Base-by-base conservation (phyloP, 306 rosid genomes). In the Dicorynia guianensis region DNA sequence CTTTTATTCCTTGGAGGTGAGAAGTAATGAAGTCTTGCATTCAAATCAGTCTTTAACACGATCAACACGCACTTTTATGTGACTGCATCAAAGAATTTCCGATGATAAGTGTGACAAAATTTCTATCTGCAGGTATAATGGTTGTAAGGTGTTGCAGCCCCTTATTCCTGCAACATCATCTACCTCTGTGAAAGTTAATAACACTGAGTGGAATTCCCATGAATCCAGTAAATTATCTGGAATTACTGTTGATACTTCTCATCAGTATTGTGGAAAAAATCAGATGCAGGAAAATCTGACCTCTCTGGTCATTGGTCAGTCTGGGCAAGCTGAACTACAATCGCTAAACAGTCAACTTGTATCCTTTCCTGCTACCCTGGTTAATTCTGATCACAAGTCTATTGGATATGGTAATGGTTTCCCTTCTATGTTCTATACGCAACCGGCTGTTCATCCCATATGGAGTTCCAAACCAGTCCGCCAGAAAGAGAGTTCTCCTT, bases 111-210 rank as follows among this genome's bases (percentile, higher is more conserved):
- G 52, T 69, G 43, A 33, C 9, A 52, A 73, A 69, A 64, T 20
- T 76, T 63, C 69, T 46, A 11, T 63, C 43, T 77, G 80, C 90
- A 92, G 97, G 93, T 92, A 90, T 53, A 72, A 81, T 79, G 81
- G 75, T 38, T 46, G 81, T 69, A 83, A 82, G 81, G 55, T 68
- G 65, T 72, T 82, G 83, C 88, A 78, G 54, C 74, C 86, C 39
- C 70, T 72, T 57, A 59, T 76, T 25, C 82, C 82, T 25, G 34
- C 80, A 70, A 72, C 42, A 62, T 58, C 86, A 5, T 56, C 70
- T 14, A 53, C 52, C 38, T 50, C 57, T 55, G 44, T 63, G 58
- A 46, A 61, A 63, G 68, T 63, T 12, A 74, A 83, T 53, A 81
- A 47, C 17, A 58, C 60, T 68, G 56, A 49, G 47, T 63, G 69